Conservation (phyloP, 768 basidiomycete genomes). For the Exsudoporus frostii region DNA sequence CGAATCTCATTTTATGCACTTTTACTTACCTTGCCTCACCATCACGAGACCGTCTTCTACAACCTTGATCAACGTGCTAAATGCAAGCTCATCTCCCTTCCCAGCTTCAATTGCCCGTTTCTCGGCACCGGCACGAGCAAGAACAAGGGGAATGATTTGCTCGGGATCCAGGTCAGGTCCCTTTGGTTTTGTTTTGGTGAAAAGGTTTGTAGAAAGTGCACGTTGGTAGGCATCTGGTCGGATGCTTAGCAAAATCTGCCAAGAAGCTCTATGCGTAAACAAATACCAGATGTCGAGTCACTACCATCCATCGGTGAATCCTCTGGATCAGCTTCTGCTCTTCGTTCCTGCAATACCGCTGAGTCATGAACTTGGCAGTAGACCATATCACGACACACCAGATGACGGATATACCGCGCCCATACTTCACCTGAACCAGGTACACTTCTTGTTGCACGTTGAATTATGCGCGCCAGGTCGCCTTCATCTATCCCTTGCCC, state of each 20-base stretch:
- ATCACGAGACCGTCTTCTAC: constrained; percentile 63
- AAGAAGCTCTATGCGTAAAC: neutral
- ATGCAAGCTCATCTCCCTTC: constrained; percentile 48
- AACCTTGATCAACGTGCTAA: constrained; percentile 51
- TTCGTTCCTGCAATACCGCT: constrained; percentile 18
- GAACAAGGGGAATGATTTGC: constrained; percentile 57
- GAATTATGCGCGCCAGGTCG: constrained; percentile 41
- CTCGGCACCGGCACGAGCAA: constrained; percentile 65
- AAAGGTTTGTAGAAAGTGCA: constrained; percentile 52
- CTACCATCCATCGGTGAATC: constrained; percentile 17
- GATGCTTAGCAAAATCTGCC: constrained; percentile 5
- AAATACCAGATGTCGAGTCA: constrained; percentile 28
- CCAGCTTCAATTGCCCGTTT: constrained; percentile 50
- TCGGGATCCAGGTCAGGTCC: constrained; percentile 48
- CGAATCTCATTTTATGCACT: neutral
- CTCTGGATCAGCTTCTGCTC: constrained; percentile 6
- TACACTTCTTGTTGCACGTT: constrained; percentile 66
- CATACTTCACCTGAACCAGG: constrained; percentile 76
- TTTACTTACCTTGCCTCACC: constrained; percentile 51
- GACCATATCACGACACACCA: constrained; percentile 42
- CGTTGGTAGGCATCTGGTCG: constrained; percentile 52
- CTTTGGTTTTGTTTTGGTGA: constrained; percentile 35
- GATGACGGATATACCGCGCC: constrained; percentile 70
- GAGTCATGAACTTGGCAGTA: neutral
- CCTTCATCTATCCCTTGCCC: constrained; percentile 43